Evolutionary conservation across 2,329 filamentous ascomycete species (phyloP).

Genomic region (Pseudogymnoascus pannorum): DNA sequence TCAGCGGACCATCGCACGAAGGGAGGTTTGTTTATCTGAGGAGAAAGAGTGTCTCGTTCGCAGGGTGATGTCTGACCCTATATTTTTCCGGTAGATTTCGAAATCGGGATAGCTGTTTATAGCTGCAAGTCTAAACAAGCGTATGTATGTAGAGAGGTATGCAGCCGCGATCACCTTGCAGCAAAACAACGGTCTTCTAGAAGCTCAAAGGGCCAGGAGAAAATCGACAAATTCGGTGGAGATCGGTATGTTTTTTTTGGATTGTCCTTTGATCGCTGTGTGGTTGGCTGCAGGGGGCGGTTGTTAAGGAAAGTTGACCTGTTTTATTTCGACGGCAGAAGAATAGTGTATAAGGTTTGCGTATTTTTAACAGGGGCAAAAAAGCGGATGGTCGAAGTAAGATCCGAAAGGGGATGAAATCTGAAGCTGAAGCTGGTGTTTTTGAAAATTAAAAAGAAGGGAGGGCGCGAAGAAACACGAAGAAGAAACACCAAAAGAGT

Average conservation of each 20-base stretch:
- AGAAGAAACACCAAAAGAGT: constrained; percentile 12
- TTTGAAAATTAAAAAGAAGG: constrained; percentile 11
- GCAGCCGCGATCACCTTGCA: not conserved
- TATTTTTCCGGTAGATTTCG: not conserved
- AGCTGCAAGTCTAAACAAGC: not conserved
- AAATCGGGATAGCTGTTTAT: not conserved
- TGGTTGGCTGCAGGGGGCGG: not conserved
- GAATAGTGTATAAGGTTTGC: constrained; percentile 20
- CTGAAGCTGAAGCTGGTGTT: constrained; percentile 12
- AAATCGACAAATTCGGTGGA: not conserved
- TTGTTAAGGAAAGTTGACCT: not conserved
- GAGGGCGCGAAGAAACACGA: constrained; percentile 16
- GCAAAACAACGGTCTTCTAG: not conserved
- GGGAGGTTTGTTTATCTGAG: not conserved
- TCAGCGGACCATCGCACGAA: not conserved
- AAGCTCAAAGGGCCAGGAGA: not conserved
- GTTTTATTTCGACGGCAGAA: constrained; percentile 13
- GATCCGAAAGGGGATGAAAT: constrained; percentile 19
- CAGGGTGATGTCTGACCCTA: no score
- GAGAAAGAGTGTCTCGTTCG: not conserved
- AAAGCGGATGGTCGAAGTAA: no score
- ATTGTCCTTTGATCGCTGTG: not conserved
- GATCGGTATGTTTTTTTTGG: not conserved
- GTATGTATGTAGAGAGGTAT: not conserved
- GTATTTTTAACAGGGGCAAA: constrained; percentile 15